phyloP scores from a whole-genome alignment of 192 early-diverging fungal species.

The Coemansia sp. region DNA sequence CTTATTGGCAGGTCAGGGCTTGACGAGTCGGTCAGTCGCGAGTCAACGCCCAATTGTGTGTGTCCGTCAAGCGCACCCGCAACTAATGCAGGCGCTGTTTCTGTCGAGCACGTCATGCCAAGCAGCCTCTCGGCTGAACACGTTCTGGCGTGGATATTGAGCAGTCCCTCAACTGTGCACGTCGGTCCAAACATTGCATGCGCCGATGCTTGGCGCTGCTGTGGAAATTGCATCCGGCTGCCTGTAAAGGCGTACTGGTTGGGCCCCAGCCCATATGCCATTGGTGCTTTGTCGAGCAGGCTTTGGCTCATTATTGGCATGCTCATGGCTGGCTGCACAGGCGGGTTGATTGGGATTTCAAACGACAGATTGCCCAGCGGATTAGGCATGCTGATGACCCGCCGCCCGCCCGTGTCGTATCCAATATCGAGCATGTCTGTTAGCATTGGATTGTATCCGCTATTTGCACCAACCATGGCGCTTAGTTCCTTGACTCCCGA shows the following conservation, averaged over 20 bases:
- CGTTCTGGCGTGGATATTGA: too few species aligned
- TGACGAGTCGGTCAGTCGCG: not conserved
- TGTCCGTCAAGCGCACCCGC: not conserved
- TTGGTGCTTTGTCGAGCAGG: too few species aligned
- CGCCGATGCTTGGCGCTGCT: not conserved
- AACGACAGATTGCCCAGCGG: conserved; percentile 47
- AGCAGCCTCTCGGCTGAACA: too few species aligned
- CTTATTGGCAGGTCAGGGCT: conserved; percentile 18
- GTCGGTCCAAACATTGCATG: not conserved
- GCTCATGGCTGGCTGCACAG: conserved; percentile 18
- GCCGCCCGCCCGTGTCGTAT: conserved; percentile 32
- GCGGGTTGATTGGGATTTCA: conserved; percentile 43
- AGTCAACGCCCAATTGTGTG: not conserved
- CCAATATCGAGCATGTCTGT: conserved; percentile 37
- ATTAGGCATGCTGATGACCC: conserved; percentile 53
- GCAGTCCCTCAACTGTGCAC: not conserved
- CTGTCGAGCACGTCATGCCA: conserved; percentile 1
- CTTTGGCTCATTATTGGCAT: conserved; percentile 4
- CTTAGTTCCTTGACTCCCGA: not conserved
- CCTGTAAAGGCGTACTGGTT: not conserved
- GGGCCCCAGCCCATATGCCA: not conserved
- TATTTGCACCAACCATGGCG: not conserved
- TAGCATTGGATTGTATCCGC: conserved; percentile 10
- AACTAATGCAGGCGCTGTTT: not conserved
- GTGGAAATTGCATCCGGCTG: not conserved